Evolutionary conservation across 495 filamentous ascomycete species (phyloP), one percentile per base, ranked within the genome.

Genomic region (Cercophora sp.): DNA sequence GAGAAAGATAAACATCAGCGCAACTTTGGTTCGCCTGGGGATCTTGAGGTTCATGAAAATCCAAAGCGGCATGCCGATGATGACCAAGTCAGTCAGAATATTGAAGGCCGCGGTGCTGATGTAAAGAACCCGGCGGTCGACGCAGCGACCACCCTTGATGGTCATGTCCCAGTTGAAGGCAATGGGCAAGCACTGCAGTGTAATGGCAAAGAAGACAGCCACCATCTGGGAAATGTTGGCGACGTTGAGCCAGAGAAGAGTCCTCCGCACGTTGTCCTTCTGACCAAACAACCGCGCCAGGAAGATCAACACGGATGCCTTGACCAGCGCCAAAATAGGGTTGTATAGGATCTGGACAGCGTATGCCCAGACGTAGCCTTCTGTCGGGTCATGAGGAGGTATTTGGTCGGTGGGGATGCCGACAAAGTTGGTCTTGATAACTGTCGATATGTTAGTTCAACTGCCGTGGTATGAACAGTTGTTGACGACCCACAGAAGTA

Each of bases 301-400:
- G 72, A 83, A 73, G 69, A 84, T 65, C 63, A 86, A 64, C 65
- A 84, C 70, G 0, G 76, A 79, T 0, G 76, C 61, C 62, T 85
- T 85, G 54, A 82, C 77, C 6, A 82, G 62, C 8, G 82, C 74
- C 29, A 87, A 65, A 50, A 83, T 76, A 0, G 82, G 82, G 54
- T 85, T 84, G 60, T 86, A 86, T 19, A 85, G 59, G 25, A 84
- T 70, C 56, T 85, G 81, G 16, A 80, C 75, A 2, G 76, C 76
- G 22, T 79, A 80, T 52, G 79, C 57, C 72, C 72, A 76, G 35
- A 72, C 68, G 36, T 70, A 56, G 6, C 60, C 71, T 20, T 70
- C 60, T 4, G 67, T 71, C 13, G 66, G 66, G 46, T 73, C 66
- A 35, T 70, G 65, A 4, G 56, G 67, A 10, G 77, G 78, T 4